A percentile compares a stretch with the other conserved stretches of the same genome.
Conservation (phyloP, 805 yeast species). For the Pichia ethanolica region DNA sequence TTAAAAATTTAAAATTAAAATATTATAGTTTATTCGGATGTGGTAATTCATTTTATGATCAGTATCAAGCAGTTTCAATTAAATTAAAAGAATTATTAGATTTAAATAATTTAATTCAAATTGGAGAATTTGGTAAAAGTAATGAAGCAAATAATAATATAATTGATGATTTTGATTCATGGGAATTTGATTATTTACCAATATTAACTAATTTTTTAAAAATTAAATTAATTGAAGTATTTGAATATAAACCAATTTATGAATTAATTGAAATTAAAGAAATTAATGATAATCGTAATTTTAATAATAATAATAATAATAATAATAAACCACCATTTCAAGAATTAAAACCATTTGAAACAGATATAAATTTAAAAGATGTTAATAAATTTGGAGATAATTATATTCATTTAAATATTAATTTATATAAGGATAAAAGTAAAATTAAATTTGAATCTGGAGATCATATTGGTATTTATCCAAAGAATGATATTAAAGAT, state of each 20-base stretch:
- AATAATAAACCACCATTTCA: slow-evolving; percentile 20
- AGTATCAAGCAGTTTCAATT: slow-evolving; percentile 72
- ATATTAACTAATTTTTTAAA: slow-evolving; percentile 8
- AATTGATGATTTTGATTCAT: slow-evolving; percentile 82
- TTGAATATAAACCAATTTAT: slow-evolving; percentile 54
- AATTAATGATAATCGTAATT: background rate
- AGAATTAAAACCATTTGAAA: slow-evolving; percentile 51
- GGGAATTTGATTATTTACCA: slow-evolving; percentile 78
- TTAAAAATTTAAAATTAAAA: slow-evolving; percentile 30
- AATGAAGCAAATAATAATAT: slow-evolving; percentile 87
- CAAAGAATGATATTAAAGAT: slow-evolving; percentile 66
- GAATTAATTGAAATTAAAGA: slow-evolving; percentile 26
- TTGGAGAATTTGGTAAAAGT: slow-evolving; percentile 75
- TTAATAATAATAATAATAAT: background rate
- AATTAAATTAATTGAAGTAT: background rate
- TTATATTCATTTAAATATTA: slow-evolving; percentile 62
- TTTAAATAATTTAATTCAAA: slow-evolving; percentile 49
- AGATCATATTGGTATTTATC: slow-evolving; percentile 89
- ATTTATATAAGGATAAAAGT: slow-evolving; percentile 50
- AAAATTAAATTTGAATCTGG: slow-evolving; percentile 81
- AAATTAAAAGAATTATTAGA: slow-evolving; percentile 44
- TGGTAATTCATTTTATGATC: slow-evolving; percentile 88
- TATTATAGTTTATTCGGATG: slow-evolving; percentile 75
- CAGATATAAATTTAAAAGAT: slow-evolving; percentile 37
- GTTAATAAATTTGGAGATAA: slow-evolving; percentile 57